A percentile compares a stretch with the other conserved stretches of the same genome.
phyloP scores from a whole-genome alignment of 2,329 filamentous ascomycete species.

The Phaeosphaeria sp. region DNA sequence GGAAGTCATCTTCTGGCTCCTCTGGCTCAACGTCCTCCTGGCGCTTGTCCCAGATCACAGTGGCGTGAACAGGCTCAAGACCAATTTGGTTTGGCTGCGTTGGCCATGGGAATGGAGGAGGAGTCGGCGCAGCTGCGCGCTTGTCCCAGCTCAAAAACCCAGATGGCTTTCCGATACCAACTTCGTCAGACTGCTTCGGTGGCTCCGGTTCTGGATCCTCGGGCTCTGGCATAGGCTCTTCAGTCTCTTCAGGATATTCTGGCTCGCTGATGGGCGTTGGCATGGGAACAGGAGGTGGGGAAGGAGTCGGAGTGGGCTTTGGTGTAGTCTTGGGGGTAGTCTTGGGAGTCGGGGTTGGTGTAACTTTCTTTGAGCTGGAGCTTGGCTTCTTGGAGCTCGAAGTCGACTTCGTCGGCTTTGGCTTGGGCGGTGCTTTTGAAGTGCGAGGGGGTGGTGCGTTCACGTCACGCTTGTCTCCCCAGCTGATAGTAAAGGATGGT shows the following conservation, averaged over 20 bases:
- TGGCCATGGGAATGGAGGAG: constrained; percentile 9
- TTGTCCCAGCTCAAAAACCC: constrained; percentile 18
- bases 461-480: constrained; percentile 7
- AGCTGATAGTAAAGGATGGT: constrained; percentile 9
- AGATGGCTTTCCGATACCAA: constrained; percentile 16
- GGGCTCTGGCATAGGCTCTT: constrained; percentile 6
- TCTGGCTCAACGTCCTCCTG: constrained; percentile 13
- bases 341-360: constrained; percentile 6
- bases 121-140: constrained; percentile 7
- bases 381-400: constrained; percentile 11
- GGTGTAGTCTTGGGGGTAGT: neutral
- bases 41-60: constrained; percentile 22
- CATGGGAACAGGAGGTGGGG: constrained; percentile 6
- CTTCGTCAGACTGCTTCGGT: constrained; percentile 11
- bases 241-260: neutral
- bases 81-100: constrained; percentile 17
- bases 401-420: constrained; percentile 5
- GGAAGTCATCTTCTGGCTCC: constrained; percentile 8
- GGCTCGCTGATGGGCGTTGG: constrained; percentile 3
- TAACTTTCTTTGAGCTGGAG: neutral
- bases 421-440: constrained; percentile 2
- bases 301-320: constrained; percentile 7
- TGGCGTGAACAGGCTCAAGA: constrained; percentile 12
- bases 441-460: constrained; percentile 2
- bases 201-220: constrained; percentile 1